These are phyloP conservation scores for Brettanomyces anomalus DNA, from an alignment of 805 yeast species.

Conservation along the genomic window DNA sequence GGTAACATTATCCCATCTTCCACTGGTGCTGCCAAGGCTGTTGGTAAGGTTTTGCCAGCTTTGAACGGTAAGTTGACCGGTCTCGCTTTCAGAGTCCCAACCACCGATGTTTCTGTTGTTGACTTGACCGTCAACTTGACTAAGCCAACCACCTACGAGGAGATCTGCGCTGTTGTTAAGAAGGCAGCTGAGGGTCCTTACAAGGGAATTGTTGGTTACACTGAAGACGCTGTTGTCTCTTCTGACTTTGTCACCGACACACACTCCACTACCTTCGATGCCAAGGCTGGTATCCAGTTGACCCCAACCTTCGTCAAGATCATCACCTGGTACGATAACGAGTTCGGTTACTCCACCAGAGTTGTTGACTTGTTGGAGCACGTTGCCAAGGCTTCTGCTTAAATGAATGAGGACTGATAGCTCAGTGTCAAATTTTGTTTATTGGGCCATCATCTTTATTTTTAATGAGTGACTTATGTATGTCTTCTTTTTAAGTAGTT, in stretches of 20 bases:
- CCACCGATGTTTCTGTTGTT: constrained; percentile 88
- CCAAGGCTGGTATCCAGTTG: constrained; percentile 82
- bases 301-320: constrained; percentile 86
- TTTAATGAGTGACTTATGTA: no score
- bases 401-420: constrained; percentile 4
- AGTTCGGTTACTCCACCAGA: constrained; percentile 94
- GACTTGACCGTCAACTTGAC: constrained; percentile 80
- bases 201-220: constrained; percentile 81
- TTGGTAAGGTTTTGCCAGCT: constrained; percentile 88
- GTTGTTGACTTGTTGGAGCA: constrained; percentile 83
- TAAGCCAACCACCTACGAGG: constrained; percentile 72
- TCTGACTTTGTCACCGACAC: constrained; percentile 79
- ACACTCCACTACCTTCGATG: constrained; percentile 85
- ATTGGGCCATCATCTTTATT: no score
- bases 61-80: constrained; percentile 92
- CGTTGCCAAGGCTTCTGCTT: constrained; percentile 49
- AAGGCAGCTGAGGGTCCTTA: constrained; percentile 72
- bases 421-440: no score
- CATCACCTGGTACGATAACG: constrained; percentile 93
- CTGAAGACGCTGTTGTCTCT: constrained; percentile 88
- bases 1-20: constrained; percentile 94
- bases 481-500: no score
- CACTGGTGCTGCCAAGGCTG: constrained; percentile 97
- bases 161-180: constrained; percentile 66
- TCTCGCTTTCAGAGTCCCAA: constrained; percentile 90